Conservation (phyloP, 2,329 filamentous ascomycete genomes). For the Fusarium luffae region DNA sequence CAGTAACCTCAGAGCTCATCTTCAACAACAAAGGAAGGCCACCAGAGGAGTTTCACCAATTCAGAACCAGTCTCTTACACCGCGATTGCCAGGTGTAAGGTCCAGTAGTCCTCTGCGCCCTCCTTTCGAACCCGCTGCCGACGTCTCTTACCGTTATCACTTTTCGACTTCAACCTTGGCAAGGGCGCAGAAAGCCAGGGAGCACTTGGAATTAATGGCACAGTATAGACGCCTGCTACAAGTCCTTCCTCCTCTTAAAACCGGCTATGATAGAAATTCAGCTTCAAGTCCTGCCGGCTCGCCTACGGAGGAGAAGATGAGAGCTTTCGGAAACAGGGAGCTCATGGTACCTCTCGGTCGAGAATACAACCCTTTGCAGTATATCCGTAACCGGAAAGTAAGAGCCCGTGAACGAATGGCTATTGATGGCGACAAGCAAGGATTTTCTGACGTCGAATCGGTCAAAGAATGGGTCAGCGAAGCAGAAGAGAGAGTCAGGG, state of each 20-base stretch:
- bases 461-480: slow-evolving; percentile 83
- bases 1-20: slow-evolving; percentile 72
- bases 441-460: slow-evolving; percentile 78
- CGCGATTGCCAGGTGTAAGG: slow-evolving; percentile 55
- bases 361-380: slow-evolving; percentile 90
- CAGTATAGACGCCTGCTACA: slow-evolving; percentile 87
- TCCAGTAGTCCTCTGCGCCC: slow-evolving; percentile 60
- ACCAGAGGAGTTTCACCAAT: slow-evolving; percentile 72
- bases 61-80: slow-evolving; percentile 58
- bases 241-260: slow-evolving; percentile 78
- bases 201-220: slow-evolving; percentile 84
- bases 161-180: slow-evolving; percentile 84
- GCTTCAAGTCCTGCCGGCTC: slow-evolving; percentile 57
- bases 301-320: slow-evolving; percentile 51
- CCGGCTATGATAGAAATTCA: slow-evolving; percentile 51
- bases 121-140: slow-evolving; percentile 57
- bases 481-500: slow-evolving; percentile 57
- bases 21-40: slow-evolving; percentile 75
- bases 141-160: slow-evolving; percentile 67
- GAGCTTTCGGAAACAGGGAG: slow-evolving; percentile 42
- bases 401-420: slow-evolving; percentile 79
- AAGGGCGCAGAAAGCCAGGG: slow-evolving; percentile 84
- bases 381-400: slow-evolving; percentile 89
- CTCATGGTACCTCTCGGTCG: slow-evolving; percentile 66
- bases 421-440: slow-evolving; percentile 79